These are phyloP conservation scores for Lyophyllum semitale DNA, from an alignment of 768 basidiomycete genomes.

Conservation along the genomic window DNA sequence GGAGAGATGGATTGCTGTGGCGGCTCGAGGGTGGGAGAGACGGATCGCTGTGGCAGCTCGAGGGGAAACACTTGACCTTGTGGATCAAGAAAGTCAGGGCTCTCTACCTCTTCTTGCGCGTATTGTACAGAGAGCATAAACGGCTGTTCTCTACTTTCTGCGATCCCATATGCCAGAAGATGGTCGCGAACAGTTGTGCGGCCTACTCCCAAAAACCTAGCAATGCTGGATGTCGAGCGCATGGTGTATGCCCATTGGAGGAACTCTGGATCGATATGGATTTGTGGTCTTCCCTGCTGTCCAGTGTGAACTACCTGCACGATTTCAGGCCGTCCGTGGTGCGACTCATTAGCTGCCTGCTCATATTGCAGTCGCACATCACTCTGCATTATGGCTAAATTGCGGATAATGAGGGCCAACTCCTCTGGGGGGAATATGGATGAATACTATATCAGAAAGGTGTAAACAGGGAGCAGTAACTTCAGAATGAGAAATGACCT, in stretches of 20 bases:
- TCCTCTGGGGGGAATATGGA: constrained; percentile 4
- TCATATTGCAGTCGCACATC: constrained; percentile 7
- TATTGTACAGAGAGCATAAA: background rate
- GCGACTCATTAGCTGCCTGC: constrained; percentile 2
- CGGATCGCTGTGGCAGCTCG: too few relatives aligned
- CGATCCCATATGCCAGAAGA: constrained; percentile 18
- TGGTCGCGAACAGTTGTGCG: constrained; percentile 10
- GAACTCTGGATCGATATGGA: constrained; percentile 18
- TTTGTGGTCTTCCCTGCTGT: constrained; percentile 5
- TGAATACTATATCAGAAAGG: background rate
- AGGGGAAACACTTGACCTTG: background rate
- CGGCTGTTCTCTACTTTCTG: constrained; percentile 9
- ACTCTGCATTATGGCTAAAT: constrained; percentile 12
- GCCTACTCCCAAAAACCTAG: constrained; percentile 16
- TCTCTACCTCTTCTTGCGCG: background rate
- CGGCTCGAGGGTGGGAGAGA: too few relatives aligned
- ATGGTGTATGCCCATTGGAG: constrained; percentile 18
- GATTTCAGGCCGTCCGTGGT: constrained; percentile 1
- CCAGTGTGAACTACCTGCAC: background rate
- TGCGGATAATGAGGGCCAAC: background rate
- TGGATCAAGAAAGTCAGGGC: background rate
- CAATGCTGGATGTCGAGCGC: constrained; percentile 13
- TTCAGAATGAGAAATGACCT: background rate
- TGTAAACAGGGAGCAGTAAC: background rate
- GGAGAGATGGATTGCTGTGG: background rate